phyloP scores from a whole-genome alignment of 306 rosid species.

The Rubus parviflorus region DNA sequence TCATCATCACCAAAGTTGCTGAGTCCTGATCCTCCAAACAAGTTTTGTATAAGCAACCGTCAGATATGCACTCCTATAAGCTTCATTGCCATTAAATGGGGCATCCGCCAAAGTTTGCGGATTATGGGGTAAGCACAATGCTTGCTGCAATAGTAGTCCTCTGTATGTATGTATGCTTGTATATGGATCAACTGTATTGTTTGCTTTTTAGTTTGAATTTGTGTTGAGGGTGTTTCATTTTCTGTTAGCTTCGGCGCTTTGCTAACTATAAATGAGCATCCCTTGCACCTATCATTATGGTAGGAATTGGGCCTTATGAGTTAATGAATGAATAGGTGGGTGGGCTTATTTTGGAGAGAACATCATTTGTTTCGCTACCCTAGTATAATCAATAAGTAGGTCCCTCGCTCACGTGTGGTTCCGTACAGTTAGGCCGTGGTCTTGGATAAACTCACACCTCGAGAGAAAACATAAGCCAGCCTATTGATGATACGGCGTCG shows the following conservation, averaged over 20 bases:
- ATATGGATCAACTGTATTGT: background rate
- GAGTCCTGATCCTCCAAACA: slow-evolving; percentile 41
- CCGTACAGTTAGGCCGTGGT: background rate
- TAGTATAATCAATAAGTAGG: background rate
- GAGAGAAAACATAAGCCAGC: too few species aligned
- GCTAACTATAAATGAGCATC: background rate
- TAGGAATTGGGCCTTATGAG: background rate
- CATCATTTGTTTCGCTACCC: background rate
- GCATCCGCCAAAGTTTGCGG: slow-evolving; percentile 2
- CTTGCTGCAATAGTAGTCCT: slow-evolving; percentile 1
- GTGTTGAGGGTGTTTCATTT: background rate
- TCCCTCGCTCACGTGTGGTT: slow-evolving; percentile 10
- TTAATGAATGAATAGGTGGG: background rate
- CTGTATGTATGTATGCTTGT: background rate
- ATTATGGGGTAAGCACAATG: slow-evolving; percentile 1
- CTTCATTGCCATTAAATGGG: background rate
- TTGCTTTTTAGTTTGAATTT: background rate
- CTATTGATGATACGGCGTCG: background rate
- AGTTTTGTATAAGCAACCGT: background rate
- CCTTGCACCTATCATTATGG: background rate
- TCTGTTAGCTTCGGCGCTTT: background rate
- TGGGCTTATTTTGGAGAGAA: background rate
- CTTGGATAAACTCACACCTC: background rate
- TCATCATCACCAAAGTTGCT: slow-evolving; percentile 58
- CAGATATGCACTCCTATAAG: background rate